A percentile compares a stretch with the other conserved stretches of the same genome.
Conservation (phyloP, 1,139 yeast genomes). For the Ogataea hybrid region DNA sequence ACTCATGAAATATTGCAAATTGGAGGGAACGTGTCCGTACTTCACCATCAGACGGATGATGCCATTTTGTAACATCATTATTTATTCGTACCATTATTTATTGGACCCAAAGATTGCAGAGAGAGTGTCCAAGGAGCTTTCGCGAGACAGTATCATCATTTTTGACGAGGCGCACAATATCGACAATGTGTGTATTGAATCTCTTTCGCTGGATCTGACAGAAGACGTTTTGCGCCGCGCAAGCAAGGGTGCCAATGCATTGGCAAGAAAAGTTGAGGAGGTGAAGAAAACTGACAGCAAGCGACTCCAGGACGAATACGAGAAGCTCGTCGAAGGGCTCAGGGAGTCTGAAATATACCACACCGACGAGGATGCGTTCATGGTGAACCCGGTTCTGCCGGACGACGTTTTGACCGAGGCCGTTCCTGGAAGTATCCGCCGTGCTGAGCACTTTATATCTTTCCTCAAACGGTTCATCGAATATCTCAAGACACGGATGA, state of each 20-base stretch:
- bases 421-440: slow-evolving; percentile 92
- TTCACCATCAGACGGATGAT: slow-evolving; percentile 98
- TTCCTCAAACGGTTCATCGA: slow-evolving; percentile 91
- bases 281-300: slow-evolving; percentile 81
- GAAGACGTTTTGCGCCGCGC: slow-evolving; percentile 82
- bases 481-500: slow-evolving; percentile 94
- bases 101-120: slow-evolving; percentile 97
- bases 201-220: slow-evolving; percentile 82
- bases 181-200: slow-evolving; percentile 97
- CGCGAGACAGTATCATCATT: slow-evolving; percentile 89
- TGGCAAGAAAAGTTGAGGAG: slow-evolving; percentile 73
- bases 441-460: slow-evolving; percentile 96
- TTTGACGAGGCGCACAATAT: slow-evolving; percentile 99
- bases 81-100: slow-evolving; percentile 93
- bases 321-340: slow-evolving; percentile 84
- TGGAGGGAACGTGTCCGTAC: slow-evolving; percentile 86
- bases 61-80: slow-evolving; percentile 88
- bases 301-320: slow-evolving; percentile 85
- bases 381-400: slow-evolving; percentile 86
- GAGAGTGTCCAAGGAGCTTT: slow-evolving; percentile 85
- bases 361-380: slow-evolving; percentile 74
- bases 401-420: slow-evolving; percentile 87
- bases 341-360: slow-evolving; percentile 68
- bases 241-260: slow-evolving; percentile 74
- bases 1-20: slow-evolving; percentile 71